These are phyloP conservation scores for Oligophagozyma castellii DNA, from an alignment of 1,139 yeast species.

Conservation along the genomic window DNA sequence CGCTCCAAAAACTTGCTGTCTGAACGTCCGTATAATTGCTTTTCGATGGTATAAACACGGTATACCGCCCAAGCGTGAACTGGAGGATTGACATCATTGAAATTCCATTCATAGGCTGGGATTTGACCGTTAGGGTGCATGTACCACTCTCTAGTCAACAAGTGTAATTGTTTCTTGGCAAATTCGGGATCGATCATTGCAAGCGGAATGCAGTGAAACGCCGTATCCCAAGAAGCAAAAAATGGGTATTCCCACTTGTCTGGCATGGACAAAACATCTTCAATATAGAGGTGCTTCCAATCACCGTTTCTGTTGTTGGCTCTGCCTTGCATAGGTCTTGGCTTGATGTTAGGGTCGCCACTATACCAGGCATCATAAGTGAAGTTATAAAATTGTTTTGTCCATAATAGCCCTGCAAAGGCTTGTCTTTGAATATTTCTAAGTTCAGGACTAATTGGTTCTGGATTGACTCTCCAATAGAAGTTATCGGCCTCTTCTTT, in stretches of 20 bases:
- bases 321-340: constrained; percentile 60
- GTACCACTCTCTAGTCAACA: constrained; percentile 86
- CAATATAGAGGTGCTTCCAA: constrained; percentile 81
- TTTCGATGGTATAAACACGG: constrained; percentile 74
- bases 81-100: constrained; percentile 88
- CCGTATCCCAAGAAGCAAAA: constrained; percentile 97
- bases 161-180: constrained; percentile 77
- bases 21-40: constrained; percentile 69
- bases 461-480: constrained; percentile 75
- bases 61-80: constrained; percentile 95
- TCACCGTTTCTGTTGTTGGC: constrained; percentile 71
- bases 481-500: constrained; percentile 86
- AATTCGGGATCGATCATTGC: constrained; percentile 91
- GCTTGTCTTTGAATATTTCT: constrained; percentile 86
- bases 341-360: constrained; percentile 68
- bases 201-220: constrained; percentile 84
- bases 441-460: constrained; percentile 68
- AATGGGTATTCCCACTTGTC: constrained; percentile 95
- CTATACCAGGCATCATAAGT: constrained; percentile 75
- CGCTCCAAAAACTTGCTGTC: constrained; percentile 77
- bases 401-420: constrained; percentile 85
- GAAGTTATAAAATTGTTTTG: constrained; percentile 80
- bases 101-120: constrained; percentile 96
- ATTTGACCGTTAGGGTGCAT: constrained; percentile 96
- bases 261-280: constrained; percentile 76